These are phyloP conservation scores for Penicillium sp. DNA, from an alignment of 2,329 filamentous ascomycete species.

Conservation along the genomic window DNA sequence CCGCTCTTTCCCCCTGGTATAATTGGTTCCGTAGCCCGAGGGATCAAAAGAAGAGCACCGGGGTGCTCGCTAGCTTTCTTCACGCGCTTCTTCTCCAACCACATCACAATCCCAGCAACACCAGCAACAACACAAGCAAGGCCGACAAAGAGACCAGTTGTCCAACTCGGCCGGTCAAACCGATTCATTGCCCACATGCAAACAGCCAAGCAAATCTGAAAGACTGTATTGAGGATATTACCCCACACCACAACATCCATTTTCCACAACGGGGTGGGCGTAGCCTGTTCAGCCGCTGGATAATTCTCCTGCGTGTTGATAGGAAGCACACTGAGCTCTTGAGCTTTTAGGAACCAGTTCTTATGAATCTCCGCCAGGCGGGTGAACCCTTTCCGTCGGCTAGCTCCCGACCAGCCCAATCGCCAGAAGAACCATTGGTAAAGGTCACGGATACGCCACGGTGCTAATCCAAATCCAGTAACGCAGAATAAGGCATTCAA, in stretches of 20 bases:
- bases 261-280: constrained; percentile 68
- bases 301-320: background rate
- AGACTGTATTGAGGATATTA: constrained; percentile 74
- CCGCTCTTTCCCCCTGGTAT: no score
- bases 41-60: background rate
- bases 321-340: background rate
- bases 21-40: background rate
- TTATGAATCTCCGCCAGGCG: constrained; percentile 38
- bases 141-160: constrained; percentile 74
- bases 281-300: constrained; percentile 42
- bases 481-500: constrained; percentile 83
- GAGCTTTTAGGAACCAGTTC: constrained; percentile 27
- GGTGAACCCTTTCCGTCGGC: background rate
- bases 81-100: background rate
- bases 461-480: constrained; percentile 77
- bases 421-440: constrained; percentile 70
- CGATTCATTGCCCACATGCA: constrained; percentile 83
- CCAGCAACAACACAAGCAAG: constrained; percentile 63
- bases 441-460: constrained; percentile 79
- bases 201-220: constrained; percentile 69
- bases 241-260: constrained; percentile 76
- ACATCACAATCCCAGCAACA: background rate
- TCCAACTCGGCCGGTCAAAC: constrained; percentile 72
- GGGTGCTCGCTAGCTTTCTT: background rate
- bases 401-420: constrained; percentile 44